Evolutionary conservation across 1,284 basidiomycete genomes (phyloP).

Genomic region (Austroboletus rostrupii): DNA sequence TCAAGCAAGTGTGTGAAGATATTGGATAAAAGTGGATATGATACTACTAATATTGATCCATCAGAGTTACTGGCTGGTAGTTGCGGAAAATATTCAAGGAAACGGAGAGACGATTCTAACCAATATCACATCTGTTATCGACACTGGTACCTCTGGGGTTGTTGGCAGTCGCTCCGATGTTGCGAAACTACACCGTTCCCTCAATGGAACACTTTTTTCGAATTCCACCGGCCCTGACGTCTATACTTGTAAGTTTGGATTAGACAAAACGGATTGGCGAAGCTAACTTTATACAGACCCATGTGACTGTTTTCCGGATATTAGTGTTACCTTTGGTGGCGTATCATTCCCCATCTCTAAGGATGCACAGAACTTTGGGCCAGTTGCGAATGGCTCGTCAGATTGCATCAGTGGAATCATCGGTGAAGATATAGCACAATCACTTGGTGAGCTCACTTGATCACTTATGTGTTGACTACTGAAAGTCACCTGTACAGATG

Average conservation of each 20-base stretch:
- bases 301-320: conserved; percentile 34
- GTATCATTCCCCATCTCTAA: conserved; percentile 36
- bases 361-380: conserved; percentile 35
- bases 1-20: conserved; percentile 21
- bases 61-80: conserved; percentile 43
- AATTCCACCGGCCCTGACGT: neutral
- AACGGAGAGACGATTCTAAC: conserved; percentile 19
- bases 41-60: neutral
- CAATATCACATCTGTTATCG: conserved; percentile 35
- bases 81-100: conserved; percentile 31
- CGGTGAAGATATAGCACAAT: conserved; percentile 1
- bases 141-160: conserved; percentile 49
- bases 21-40: neutral
- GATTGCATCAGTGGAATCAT: conserved; percentile 29
- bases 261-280: conserved; percentile 11
- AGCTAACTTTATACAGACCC: conserved; percentile 34
- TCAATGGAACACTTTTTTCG: conserved; percentile 6
- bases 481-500: neutral
- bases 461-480: neutral
- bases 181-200: neutral
- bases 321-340: conserved; percentile 40
- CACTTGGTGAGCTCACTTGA: neutral
- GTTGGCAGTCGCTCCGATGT: conserved; percentile 19
- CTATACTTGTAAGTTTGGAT: conserved; percentile 7
- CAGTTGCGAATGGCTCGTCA: conserved; percentile 20